Evolutionary conservation across 495 filamentous ascomycete genomes (phyloP), one percentile per base, ranked within the genome.

Genomic region (Penicillium waksmanii): DNA sequence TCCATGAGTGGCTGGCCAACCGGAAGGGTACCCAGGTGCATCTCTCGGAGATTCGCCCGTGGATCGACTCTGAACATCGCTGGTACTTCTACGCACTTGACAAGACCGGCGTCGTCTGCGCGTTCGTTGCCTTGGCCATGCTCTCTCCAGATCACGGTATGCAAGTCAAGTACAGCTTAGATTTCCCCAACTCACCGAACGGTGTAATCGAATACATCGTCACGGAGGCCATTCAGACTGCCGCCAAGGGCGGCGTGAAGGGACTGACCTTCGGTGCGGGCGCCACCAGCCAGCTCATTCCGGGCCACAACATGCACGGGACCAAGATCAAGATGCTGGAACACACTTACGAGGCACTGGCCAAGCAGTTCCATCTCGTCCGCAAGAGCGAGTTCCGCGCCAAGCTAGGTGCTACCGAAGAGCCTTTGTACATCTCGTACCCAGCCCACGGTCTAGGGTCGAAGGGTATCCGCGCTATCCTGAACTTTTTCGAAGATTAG

Each of bases 131-230:
- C 36, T 71, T 96, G 60, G 87, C 87, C 56, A 87, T 87, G 67
- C 83, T 96, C 25, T 83, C 87, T 18, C 90, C 90, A 0, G 70
- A 81, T 35, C 84, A 93, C 62, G 91, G 91, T 55, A 92, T 89
- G 81, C 91, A 96, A 76, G 86, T 95, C 73, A 95, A 96, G 76
- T 94, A 91, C 74, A 87, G 86, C 43, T 84, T 95, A 57, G 91
- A 94, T 69, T 95, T 96, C 80, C 91, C 91, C 15, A 83, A 83
- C 17, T 81, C 90, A 3, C 89, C 91, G 3, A 88, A 80, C 56
- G 92, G 91, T 55, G 87, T 87, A 35, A 96, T 95, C 61, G 92
- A 96, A 73, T 77, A 82, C 3, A 83, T 92, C 50, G 89, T 93
- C 64, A 87, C 88, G 18, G 84, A 87, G 65, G 86, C 90, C n/a